phyloP scores from a whole-genome alignment of 2,329 filamentous ascomycete species.

The Microascus cirrosus region DNA sequence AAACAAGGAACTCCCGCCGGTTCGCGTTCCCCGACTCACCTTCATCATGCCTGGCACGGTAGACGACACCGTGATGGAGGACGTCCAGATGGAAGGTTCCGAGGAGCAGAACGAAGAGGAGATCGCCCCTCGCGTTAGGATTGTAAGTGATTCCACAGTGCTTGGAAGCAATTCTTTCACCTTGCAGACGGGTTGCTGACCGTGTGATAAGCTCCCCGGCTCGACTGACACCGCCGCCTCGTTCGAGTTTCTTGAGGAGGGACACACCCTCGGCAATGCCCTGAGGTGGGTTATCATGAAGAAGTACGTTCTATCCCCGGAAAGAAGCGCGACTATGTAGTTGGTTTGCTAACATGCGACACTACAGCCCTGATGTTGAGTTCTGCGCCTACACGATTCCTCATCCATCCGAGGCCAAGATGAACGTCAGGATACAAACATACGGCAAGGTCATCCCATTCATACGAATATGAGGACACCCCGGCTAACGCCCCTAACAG shows the following conservation, averaged over 20 bases:
- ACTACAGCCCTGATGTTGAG: constrained; percentile 74
- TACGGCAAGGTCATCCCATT: constrained; percentile 54
- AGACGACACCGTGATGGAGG: constrained; percentile 29
- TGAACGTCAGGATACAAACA: constrained; percentile 96
- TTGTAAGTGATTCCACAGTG: constrained; percentile 32
- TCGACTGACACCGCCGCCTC: constrained; percentile 81
- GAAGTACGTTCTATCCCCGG: constrained; percentile 53
- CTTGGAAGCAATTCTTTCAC: background rate
- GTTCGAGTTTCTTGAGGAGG: constrained; percentile 88
- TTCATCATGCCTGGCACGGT: background rate
- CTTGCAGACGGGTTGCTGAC: background rate
- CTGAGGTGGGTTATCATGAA: constrained; percentile 96
- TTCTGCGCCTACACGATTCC: constrained; percentile 98
- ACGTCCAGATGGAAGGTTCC: constrained; percentile 19
- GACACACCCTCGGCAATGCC: constrained; percentile 91
- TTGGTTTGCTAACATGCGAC: constrained; percentile 2
- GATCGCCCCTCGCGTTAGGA: constrained; percentile 42
- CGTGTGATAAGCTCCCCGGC: constrained; percentile 59
- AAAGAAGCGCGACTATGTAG: background rate
- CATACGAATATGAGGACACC: background rate
- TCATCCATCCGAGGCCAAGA: constrained; percentile 88
- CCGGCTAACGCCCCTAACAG: constrained; percentile 27
- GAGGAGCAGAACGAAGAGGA: constrained; percentile 32
- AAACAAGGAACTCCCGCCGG: background rate
- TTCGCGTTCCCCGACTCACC: background rate